Evolutionary conservation across 2,329 filamentous ascomycete species (phyloP).

Genomic region (Botrytis paeoniae): DNA sequence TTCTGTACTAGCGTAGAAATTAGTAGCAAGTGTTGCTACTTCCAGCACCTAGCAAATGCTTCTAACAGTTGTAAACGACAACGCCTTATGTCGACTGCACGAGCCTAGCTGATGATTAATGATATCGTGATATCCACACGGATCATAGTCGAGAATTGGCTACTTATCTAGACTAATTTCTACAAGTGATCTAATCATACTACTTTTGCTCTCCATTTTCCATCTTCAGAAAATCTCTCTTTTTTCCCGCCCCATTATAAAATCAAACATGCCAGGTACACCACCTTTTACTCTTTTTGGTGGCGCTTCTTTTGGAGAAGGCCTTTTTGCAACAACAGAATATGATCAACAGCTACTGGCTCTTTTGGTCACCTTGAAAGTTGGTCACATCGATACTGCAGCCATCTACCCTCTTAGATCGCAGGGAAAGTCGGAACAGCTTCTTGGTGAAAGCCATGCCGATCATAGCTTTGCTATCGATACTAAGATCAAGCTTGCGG

Average conservation of each 20-base stretch:
- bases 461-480: slow-evolving; percentile 1
- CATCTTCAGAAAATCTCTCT: slow-evolving; percentile 1
- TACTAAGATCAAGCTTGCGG: slow-evolving; percentile 3
- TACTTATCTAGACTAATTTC: neutral
- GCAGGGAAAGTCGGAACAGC: neutral
- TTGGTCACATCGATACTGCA: neutral
- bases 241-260: neutral
- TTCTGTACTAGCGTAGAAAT: neutral
- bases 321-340: neutral
- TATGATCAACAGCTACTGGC: neutral
- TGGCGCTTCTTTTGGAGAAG: neutral
- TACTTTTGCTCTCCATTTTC: neutral
- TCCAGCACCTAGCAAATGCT: neutral
- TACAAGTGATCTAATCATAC: neutral
- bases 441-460: neutral
- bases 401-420: slow-evolving; percentile 1
- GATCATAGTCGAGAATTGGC: neutral
- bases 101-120: neutral
- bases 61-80: neutral
- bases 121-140: neutral
- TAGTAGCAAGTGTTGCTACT: neutral
- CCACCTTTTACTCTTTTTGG: neutral
- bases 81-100: neutral
- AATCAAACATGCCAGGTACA: neutral
- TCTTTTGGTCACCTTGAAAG: neutral